Conservation (phyloP, 371 early-diverging fungal genomes). For the Mortierella sp. region DNA sequence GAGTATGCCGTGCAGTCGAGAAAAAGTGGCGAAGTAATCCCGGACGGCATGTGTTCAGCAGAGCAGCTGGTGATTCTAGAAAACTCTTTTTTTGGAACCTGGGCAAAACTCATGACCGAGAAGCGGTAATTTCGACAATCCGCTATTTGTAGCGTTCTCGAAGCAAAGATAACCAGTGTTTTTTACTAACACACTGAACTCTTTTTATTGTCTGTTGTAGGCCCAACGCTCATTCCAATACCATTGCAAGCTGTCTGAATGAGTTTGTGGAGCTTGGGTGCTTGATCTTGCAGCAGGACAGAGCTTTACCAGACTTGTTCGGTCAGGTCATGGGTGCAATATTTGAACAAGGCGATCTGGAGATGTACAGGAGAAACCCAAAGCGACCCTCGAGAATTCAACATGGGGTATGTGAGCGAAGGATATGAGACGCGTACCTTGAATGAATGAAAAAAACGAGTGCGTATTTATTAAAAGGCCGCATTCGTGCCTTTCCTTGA, state of each 20-base stretch:
- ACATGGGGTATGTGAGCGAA: slow-evolving; percentile 24
- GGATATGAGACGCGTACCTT: slow-evolving; percentile 7
- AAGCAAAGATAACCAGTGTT: background rate
- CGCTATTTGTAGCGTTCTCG: background rate
- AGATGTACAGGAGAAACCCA: slow-evolving; percentile 40
- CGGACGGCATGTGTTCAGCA: slow-evolving; percentile 5
- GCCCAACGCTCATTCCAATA: slow-evolving; percentile 16
- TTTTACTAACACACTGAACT: background rate
- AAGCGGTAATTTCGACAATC: slow-evolving; percentile 25
- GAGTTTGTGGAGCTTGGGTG: slow-evolving; percentile 40
- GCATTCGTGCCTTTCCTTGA: background rate
- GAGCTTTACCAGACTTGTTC: slow-evolving; percentile 31
- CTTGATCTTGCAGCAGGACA: slow-evolving; percentile 36
- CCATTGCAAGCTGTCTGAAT: slow-evolving; percentile 26
- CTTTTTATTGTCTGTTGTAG: slow-evolving; percentile 4
- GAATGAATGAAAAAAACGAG: background rate
- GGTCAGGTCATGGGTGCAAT: slow-evolving; percentile 29
- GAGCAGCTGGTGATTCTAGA: slow-evolving; percentile 32
- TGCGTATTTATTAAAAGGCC: background rate
- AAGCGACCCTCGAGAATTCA: slow-evolving; percentile 44
- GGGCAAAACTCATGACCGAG: slow-evolving; percentile 49
- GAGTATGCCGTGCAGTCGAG: slow-evolving; percentile 32
- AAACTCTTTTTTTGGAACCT: slow-evolving; percentile 25
- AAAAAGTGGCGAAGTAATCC: slow-evolving; percentile 9
- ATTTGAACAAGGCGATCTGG: slow-evolving; percentile 48